Evolutionary conservation across 805 yeast genomes (phyloP), one percentile per base, ranked within the genome.

Genomic region (Pichia paraexigua): DNA sequence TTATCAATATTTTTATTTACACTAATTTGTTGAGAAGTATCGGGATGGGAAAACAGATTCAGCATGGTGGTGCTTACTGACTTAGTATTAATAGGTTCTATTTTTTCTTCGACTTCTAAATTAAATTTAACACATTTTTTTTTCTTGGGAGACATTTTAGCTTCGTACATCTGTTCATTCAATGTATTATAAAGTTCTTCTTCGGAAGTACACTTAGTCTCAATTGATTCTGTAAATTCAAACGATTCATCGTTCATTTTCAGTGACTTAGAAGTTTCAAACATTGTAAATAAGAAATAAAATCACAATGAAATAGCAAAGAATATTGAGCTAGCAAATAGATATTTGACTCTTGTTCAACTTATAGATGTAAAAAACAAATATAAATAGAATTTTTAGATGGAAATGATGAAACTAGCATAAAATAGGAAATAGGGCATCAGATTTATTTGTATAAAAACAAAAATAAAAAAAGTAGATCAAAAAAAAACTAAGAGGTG

Each of bases 381-480:
- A 13, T 30, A 30, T 13, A 30, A 30, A 30, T 30, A 30, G 3
- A 13, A 13, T 13, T 3, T 12, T 30, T 13, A 17, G 13, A n/a
- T 12, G 5, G 17, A n/a, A 35, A 35, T n/a, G 4, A 7, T 35
- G 17, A 35, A 32, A 35, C 6, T 35, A 35, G 8, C 18, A n/a
- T 17, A 20, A 41, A 24, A 35, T 22, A 21, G 25, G 12, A 40
- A 47, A 47, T 41, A 28, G 49, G 49, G 44, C 49, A 41, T 43
- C 21, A 9, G 10, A 3, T 30, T 30, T 10, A 4, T 30, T 10
- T 27, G 13, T 27, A 27, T 12, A 27, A 27, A 27, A 27, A 27
- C 13, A n/a, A 30, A 30, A 30, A 30, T 30, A 30, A n/a, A 30
- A 5, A 13, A 43, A 43, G 4, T 24, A 24, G 7, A 24, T 24